phyloP scores from a whole-genome alignment of 805 yeast species.

The Metschnikowia rubicola region DNA sequence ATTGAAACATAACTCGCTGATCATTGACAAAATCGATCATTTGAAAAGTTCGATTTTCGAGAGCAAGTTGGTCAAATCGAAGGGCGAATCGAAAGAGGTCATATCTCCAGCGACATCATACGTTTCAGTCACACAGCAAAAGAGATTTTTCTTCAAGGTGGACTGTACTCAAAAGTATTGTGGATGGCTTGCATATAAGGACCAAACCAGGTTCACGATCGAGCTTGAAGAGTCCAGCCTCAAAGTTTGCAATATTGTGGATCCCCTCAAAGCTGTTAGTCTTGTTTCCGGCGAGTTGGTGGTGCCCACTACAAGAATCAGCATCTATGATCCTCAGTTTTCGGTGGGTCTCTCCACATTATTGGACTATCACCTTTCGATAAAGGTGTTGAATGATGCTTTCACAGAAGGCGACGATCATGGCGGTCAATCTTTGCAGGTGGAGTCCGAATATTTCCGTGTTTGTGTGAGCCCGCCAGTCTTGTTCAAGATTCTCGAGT shows the following conservation, averaged over 20 bases:
- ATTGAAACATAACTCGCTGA: constrained; percentile 1
- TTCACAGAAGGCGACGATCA: constrained; percentile 12
- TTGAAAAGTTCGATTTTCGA: constrained; percentile 4
- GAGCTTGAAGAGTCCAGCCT: constrained; percentile 33
- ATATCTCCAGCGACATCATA: no score
- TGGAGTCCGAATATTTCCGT: constrained; percentile 58
- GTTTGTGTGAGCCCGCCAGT: constrained; percentile 54
- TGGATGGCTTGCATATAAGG: constrained; percentile 33
- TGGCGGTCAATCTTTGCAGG: constrained; percentile 45
- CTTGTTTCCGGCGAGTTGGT: constrained; percentile 37
- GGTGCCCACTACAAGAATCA: constrained; percentile 42
- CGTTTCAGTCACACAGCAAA: no score
- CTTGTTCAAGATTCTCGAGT: constrained; percentile 37
- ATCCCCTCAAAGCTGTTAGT: neutral
- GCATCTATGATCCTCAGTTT: constrained; percentile 37
- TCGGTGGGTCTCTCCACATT: constrained; percentile 40
- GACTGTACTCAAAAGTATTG: constrained; percentile 31
- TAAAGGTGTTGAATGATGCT: constrained; percentile 39
- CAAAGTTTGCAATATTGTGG: constrained; percentile 22
- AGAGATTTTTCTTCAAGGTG: constrained; percentile 21
- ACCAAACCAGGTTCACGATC: constrained; percentile 30
- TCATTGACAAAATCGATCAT: constrained; percentile 9
- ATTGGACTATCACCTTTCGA: constrained; percentile 43
- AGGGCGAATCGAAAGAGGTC: neutral
- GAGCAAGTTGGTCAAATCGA: neutral